A percentile compares a stretch with the other conserved stretches of the same genome.
These are phyloP conservation scores for Lagenidium sp. DNA, from an alignment of 352 stramenopile species.

Conservation along the genomic window DNA sequence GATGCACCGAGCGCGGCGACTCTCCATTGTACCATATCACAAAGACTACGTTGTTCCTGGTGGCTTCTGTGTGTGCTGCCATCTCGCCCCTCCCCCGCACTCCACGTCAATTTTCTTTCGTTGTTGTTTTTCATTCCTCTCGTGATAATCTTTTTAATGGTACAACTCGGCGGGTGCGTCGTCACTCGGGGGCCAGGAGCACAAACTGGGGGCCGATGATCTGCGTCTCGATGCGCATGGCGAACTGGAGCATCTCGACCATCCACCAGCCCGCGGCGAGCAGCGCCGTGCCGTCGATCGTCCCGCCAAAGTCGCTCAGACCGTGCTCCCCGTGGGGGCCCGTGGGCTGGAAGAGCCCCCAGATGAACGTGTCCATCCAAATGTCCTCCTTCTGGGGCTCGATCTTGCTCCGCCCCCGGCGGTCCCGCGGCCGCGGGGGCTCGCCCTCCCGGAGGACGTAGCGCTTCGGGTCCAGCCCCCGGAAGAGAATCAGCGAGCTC, in stretches of 20 bases:
- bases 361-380: constrained; percentile 68
- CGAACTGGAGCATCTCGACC: constrained; percentile 65
- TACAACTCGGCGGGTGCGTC: too few species aligned
- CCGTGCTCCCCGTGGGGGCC: constrained; percentile 33
- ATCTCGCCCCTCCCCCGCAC: too few species aligned
- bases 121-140: too few species aligned
- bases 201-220: constrained; percentile 31
- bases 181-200: too few species aligned
- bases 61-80: too few species aligned
- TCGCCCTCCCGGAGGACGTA: constrained; percentile 44
- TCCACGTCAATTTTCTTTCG: too few species aligned
- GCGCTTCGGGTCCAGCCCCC: constrained; percentile 38
- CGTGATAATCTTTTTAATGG: too few species aligned
- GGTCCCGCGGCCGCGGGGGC: constrained; percentile 27
- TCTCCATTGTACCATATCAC: too few species aligned
- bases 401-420: constrained; percentile 42
- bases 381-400: constrained; percentile 40
- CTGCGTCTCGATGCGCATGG: constrained; percentile 41
- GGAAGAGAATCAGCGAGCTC: constrained; percentile 43
- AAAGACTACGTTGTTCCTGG: too few species aligned
- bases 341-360: constrained; percentile 42
- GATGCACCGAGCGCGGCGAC: too few species aligned
- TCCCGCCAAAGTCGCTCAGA: constrained; percentile 47
- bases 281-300: constrained; percentile 47
- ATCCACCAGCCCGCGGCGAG: constrained; percentile 52